Evolutionary conservation across 495 filamentous ascomycete species (phyloP).

Genomic region (Penicillium malachiteum): DNA sequence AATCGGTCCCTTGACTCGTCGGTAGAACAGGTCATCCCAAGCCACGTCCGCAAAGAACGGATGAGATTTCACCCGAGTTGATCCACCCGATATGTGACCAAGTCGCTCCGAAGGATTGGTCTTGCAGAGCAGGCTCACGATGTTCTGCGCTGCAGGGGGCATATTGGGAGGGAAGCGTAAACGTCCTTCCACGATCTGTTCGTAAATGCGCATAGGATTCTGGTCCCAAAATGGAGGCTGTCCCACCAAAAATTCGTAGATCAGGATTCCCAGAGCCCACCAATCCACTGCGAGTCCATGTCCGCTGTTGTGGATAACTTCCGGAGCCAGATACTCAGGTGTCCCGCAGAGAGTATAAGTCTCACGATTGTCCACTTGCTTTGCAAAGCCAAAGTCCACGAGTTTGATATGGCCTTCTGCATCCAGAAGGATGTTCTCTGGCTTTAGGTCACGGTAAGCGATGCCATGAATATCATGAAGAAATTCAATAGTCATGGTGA

Average conservation of each 20-base stretch:
- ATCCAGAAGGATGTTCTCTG: constrained; percentile 92
- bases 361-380: constrained; percentile 60
- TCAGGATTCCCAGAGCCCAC: constrained; percentile 96
- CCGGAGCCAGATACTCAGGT: constrained; percentile 93
- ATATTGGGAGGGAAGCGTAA: constrained; percentile 50
- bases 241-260: constrained; percentile 94
- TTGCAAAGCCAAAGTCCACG: constrained; percentile 98
- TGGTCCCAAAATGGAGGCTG: constrained; percentile 97
- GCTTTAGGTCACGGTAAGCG: constrained; percentile 94
- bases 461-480: constrained; percentile 82
- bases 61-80: constrained; percentile 77
- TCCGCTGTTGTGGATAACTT: constrained; percentile 93
- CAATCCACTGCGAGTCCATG: constrained; percentile 98
- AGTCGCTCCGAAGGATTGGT: constrained; percentile 84
- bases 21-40: constrained; percentile 80
- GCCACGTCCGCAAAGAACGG: constrained; percentile 81
- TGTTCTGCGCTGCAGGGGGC: constrained; percentile 73
- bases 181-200: constrained; percentile 53
- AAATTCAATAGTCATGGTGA: constrained; percentile 87
- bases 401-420: constrained; percentile 91
- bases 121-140: constrained; percentile 83
- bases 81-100: constrained; percentile 84
- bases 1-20: constrained; percentile 74
- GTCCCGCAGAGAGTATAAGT: constrained; percentile 97
- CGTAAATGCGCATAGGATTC: constrained; percentile 95